Base-by-base conservation (phyloP, 208 protist species). In the Herpetomonas tarakana region DNA sequence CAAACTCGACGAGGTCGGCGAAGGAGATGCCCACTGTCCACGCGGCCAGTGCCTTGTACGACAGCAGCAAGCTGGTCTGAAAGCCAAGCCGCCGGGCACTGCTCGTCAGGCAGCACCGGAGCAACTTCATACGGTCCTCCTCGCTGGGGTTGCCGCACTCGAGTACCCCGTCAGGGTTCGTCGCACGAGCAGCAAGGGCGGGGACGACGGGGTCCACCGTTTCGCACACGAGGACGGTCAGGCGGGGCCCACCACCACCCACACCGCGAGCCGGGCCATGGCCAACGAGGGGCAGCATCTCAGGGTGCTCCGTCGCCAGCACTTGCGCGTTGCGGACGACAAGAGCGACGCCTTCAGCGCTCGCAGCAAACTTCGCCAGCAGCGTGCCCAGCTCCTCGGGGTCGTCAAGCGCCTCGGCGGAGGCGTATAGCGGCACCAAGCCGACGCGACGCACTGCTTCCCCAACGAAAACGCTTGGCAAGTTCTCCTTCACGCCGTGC, bases 1-100 rank as follows among this genome's bases (percentile, higher is more conserved):
- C 61, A 38, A 80, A 81, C 24, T 81, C 65, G 3, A 81, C 22
- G n/a, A 92, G 63, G 58, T 94, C 88, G 0, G 74, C 76, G 31
- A 69, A 74, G 52, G 75, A 75, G 45, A 94, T 57, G 19, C 88
- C 88, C 6, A 85, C 83, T 16, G 83, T 87, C 85, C 88, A 94
- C 2, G 75, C 67, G 0, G 79, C 83, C 21, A 94, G 47, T 11
- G 80, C 65, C 1, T 61, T 57, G 24, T 74, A 62, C 4, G 84
- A 80, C 14, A 94, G 65, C 9, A 92, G 54, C 19, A 81, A n/a
- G 57, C 88, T 94, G 9, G 46, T 46, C 28, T 78, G 68, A 18
- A 88, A 64, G 21, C 54, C 58, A 21, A 70, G 54, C 0, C 41
- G 52, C 12, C 65, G 47, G 38, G 68, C 73, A 18, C 29, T 29